These are phyloP conservation scores for Magnaporthales sp. DNA, from an alignment of 2,329 filamentous ascomycete species.

Conservation along the genomic window DNA sequence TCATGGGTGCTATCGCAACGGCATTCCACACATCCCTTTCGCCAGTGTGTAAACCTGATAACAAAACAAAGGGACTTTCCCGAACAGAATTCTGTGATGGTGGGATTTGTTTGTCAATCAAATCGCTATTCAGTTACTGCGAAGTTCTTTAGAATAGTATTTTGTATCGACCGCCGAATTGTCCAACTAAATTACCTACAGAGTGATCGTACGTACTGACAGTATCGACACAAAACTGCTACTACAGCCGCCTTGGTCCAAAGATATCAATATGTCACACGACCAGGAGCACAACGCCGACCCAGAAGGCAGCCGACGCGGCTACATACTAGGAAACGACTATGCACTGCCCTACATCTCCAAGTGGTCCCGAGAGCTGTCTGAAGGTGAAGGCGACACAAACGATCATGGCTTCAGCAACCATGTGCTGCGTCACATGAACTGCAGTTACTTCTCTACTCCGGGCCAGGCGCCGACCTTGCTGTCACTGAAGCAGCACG, in stretches of 20 bases:
- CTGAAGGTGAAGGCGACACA: constrained; percentile 21
- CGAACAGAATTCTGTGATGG: background rate
- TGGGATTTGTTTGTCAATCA: background rate
- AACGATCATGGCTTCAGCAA: background rate
- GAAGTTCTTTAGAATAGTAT: background rate
- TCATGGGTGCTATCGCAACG: background rate
- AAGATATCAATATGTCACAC: constrained; percentile 11
- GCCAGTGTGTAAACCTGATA: background rate
- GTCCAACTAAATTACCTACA: background rate
- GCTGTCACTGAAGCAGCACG: constrained; percentile 50
- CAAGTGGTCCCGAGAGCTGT: constrained; percentile 25
- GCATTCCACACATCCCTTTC: background rate
- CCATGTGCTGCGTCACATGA: constrained; percentile 36
- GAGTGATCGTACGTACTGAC: background rate
- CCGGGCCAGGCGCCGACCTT: constrained; percentile 41
- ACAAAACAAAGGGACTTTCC: background rate
- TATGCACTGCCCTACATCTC: constrained; percentile 32
- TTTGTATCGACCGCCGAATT: background rate
- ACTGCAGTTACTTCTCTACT: constrained; percentile 50
- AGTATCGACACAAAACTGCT: background rate
- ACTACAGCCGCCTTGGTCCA: background rate
- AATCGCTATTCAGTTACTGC: background rate
- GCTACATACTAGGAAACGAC: constrained; percentile 26
- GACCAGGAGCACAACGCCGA: constrained; percentile 11
- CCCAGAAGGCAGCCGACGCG: constrained; percentile 8